phyloP scores from a whole-genome alignment of 768 basidiomycete species.

The Xerocomellus amylosporus region DNA sequence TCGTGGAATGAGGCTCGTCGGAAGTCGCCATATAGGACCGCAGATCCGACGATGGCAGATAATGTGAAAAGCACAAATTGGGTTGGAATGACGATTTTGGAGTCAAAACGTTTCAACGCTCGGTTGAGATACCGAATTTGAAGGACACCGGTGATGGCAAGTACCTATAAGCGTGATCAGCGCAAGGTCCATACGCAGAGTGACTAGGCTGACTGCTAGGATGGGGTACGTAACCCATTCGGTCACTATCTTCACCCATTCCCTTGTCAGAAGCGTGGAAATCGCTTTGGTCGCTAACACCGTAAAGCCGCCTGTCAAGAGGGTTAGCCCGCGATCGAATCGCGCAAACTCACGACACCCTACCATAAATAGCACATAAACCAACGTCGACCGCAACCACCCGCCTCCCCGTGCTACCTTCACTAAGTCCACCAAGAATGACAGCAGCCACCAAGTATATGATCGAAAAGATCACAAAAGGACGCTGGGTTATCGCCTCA shows the following conservation, averaged over 20 bases:
- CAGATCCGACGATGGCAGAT: conserved; percentile 89
- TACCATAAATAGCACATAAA: conserved; percentile 82
- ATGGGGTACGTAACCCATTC: conserved; percentile 84
- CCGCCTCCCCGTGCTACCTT: conserved; percentile 55
- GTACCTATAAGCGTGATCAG: conserved; percentile 45
- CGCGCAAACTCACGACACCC: conserved; percentile 8
- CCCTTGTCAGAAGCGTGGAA: conserved; percentile 77
- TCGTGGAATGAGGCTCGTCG: conserved; percentile 76
- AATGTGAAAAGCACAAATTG: conserved; percentile 96
- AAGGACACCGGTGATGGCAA: conserved; percentile 70
- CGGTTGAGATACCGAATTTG: conserved; percentile 83
- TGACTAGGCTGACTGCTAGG: conserved; percentile 50
- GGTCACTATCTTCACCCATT: conserved; percentile 74
- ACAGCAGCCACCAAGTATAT: conserved; percentile 57
- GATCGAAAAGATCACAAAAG: conserved; percentile 74
- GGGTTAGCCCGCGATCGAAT: not conserved
- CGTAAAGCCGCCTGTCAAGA: conserved; percentile 76
- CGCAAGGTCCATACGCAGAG: not conserved
- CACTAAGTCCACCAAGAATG: conserved; percentile 64
- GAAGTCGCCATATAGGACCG: conserved; percentile 94
- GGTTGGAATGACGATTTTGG: conserved; percentile 91
- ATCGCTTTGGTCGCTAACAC: conserved; percentile 92
- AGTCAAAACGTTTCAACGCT: conserved; percentile 90
- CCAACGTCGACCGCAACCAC: conserved; percentile 86
- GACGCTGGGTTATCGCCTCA: conserved; percentile 61